Conservation (phyloP, 2,329 filamentous ascomycete genomes). For the Monilinia fructicola region DNA sequence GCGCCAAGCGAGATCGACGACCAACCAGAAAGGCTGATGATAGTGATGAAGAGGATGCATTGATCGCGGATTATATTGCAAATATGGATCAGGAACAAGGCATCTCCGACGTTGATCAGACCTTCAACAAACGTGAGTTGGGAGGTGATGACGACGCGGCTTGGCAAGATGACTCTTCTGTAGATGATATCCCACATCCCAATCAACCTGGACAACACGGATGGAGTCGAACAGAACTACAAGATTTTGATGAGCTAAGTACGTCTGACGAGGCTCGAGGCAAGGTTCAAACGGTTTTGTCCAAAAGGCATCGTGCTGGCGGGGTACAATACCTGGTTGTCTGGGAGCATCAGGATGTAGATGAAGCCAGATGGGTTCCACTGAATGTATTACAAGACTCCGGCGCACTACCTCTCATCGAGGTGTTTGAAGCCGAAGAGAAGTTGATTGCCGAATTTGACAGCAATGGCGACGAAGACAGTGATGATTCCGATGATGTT, state of each 20-base stretch:
- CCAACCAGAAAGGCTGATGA: not conserved
- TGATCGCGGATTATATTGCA: conserved; percentile 40
- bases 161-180: conserved; percentile 29
- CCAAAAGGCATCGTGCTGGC: conserved; percentile 46
- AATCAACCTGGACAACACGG: conserved; percentile 28
- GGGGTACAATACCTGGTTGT: conserved; percentile 54
- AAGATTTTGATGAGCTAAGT: conserved; percentile 50
- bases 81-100: conserved; percentile 41
- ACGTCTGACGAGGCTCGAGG: conserved; percentile 50
- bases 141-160: conserved; percentile 44
- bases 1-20: conserved; percentile 3
- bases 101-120: not conserved
- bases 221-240: conserved; percentile 48
- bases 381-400: conserved; percentile 38
- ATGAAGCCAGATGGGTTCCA: conserved; percentile 53
- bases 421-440: conserved; percentile 41
- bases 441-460: conserved; percentile 39
- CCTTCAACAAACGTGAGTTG: conserved; percentile 43
- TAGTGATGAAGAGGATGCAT: conserved; percentile 30
- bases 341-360: conserved; percentile 45
- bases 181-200: conserved; percentile 10
- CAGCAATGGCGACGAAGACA: conserved; percentile 41
- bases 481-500: conserved; percentile 10
- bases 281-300: conserved; percentile 46
- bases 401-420: conserved; percentile 38